These are phyloP conservation scores for Trametes cubensis DNA, from an alignment of 768 basidiomycete species.

Conservation along the genomic window DNA sequence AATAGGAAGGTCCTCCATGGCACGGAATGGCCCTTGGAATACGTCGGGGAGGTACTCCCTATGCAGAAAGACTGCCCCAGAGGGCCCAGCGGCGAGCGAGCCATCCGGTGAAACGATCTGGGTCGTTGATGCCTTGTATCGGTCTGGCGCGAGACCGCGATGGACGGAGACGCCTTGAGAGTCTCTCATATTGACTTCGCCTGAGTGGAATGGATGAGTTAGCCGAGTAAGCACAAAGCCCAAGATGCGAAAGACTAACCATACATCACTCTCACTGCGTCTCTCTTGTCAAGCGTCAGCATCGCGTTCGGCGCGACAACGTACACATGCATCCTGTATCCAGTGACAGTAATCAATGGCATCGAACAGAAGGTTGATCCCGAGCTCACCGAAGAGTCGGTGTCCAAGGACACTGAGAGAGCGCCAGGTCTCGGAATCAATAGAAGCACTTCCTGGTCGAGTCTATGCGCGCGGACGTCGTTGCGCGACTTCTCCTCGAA, in stretches of 20 bases:
- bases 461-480: constrained; percentile 20
- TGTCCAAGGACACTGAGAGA: neutral
- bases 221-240: neutral
- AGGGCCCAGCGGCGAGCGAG: constrained; percentile 3
- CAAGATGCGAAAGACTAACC: constrained; percentile 4
- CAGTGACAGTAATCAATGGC: constrained; percentile 25
- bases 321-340: constrained; percentile 26
- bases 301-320: constrained; percentile 24
- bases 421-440: constrained; percentile 24
- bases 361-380: neutral
- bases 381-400: neutral
- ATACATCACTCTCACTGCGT: constrained; percentile 29
- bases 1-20: constrained; percentile 29
- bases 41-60: constrained; percentile 13
- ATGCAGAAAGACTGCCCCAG: constrained; percentile 25
- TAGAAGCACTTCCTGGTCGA: constrained; percentile 32
- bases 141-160: constrained; percentile 3
- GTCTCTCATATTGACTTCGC: neutral
- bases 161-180: neutral
- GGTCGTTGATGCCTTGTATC: neutral
- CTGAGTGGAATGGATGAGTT: neutral
- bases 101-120: constrained; percentile 2
- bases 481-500: too few species aligned
- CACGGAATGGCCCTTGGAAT: constrained; percentile 21
- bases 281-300: neutral